These are phyloP conservation scores for Podila epigama DNA, from an alignment of 192 early-diverging fungal genomes.

Conservation along the genomic window DNA sequence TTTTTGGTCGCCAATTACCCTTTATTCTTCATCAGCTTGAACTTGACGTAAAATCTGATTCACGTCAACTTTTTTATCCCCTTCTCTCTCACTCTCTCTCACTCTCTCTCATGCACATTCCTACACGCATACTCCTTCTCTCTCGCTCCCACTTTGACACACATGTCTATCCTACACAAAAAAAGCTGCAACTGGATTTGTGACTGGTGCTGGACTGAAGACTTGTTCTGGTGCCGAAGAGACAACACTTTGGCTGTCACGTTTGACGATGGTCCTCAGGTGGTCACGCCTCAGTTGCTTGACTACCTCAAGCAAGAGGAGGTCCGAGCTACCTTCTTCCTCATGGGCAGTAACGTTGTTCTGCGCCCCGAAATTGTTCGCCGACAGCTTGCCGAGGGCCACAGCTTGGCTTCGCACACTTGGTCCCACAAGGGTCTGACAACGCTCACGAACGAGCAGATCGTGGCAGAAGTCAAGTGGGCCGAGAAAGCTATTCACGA, in stretches of 20 bases:
- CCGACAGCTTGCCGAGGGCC: conserved; percentile 22
- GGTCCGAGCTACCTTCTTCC: conserved; percentile 54
- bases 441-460: conserved; percentile 49
- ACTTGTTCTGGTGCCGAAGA: conserved; percentile 26
- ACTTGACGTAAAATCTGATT: neutral
- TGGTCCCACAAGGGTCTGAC: conserved; percentile 65
- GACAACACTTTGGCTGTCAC: conserved; percentile 55
- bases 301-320: conserved; percentile 41
- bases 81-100: neutral
- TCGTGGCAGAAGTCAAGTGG: conserved; percentile 63
- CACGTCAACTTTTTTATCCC: neutral
- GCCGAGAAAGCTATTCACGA: conserved; percentile 57
- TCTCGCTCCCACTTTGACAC: too few relatives aligned
- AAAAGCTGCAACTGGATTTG: conserved; percentile 18
- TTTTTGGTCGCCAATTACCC: too few relatives aligned
- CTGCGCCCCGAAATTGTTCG: conserved; percentile 40
- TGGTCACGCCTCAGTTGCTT: conserved; percentile 30
- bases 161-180: neutral
- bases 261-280: conserved; percentile 57
- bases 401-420: conserved; percentile 54
- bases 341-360: conserved; percentile 49
- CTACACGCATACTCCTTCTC: too few relatives aligned
- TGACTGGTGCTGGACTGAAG: neutral
- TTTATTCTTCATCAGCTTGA: too few relatives aligned
- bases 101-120: too few relatives aligned